Evolutionary conservation across 805 yeast genomes (phyloP).

Genomic region (Candida xiaguanensis): DNA sequence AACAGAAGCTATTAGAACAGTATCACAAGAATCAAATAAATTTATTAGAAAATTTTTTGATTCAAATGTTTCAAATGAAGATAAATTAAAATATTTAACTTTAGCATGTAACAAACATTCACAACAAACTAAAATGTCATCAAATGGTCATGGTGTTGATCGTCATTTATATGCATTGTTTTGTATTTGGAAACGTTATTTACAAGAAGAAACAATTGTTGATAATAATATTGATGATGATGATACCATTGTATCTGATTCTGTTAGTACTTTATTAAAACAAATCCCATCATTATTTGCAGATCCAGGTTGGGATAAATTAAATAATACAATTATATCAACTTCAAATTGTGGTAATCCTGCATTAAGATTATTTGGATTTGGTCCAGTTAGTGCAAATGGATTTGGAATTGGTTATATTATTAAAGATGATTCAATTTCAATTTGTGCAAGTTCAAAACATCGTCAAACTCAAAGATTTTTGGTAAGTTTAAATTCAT

Average conservation of each 20-base stretch:
- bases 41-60: slow-evolving; percentile 87
- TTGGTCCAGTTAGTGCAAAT: slow-evolving; percentile 55
- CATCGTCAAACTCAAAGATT: slow-evolving; percentile 59
- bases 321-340: slow-evolving; percentile 76
- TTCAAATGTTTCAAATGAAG: slow-evolving; percentile 49
- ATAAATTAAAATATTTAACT: slow-evolving; percentile 56
- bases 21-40: slow-evolving; percentile 70
- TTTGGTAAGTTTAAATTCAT: slow-evolving; percentile 49
- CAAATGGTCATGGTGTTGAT: slow-evolving; percentile 85
- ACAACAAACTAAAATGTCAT: slow-evolving; percentile 60
- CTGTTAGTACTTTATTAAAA: slow-evolving; percentile 11
- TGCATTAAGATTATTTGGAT: slow-evolving; percentile 53
- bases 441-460: slow-evolving; percentile 55
- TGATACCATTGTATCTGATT: slow-evolving; percentile 5
- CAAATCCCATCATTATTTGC: slow-evolving; percentile 72
- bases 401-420: slow-evolving; percentile 60
- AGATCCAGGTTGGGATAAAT: slow-evolving; percentile 83
- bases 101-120: slow-evolving; percentile 73
- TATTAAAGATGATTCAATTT: slow-evolving; percentile 48
- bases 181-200: slow-evolving; percentile 78
- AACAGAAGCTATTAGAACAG: slow-evolving; percentile 88
- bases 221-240: slow-evolving; percentile 11
- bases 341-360: slow-evolving; percentile 62
- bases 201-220: slow-evolving; percentile 18
- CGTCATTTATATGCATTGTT: slow-evolving; percentile 85